phyloP scores from a whole-genome alignment of 163 green algal genomes.

The Scenedesmus sp. region DNA sequence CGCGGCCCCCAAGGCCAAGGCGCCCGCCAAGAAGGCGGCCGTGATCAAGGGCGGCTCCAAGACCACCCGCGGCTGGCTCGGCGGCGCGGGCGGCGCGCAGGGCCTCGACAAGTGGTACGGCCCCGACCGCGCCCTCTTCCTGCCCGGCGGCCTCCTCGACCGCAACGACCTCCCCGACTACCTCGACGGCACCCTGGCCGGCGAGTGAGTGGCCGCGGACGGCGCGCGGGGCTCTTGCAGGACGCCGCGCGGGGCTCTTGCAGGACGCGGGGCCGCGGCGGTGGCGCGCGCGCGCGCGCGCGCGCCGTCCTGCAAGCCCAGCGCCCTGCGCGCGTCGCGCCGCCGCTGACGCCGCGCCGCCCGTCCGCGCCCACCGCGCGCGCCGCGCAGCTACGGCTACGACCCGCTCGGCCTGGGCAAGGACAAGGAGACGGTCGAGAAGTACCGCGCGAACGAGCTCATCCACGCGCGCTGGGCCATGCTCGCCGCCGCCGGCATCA shows the following conservation, averaged over 20 bases:
- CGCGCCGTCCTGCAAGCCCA: background rate
- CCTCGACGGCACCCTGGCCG: constrained; percentile 89
- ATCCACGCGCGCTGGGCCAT: constrained; percentile 96
- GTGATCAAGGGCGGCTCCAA: constrained; percentile 40
- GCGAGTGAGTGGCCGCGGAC: constrained; percentile 92
- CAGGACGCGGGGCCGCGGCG: background rate
- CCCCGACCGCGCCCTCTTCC: constrained; percentile 83
- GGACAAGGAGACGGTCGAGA: constrained; percentile 80
- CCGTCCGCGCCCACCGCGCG: too few species aligned
- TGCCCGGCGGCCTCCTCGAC: constrained; percentile 89
- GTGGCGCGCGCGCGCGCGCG: background rate
- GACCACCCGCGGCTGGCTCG: constrained; percentile 79
- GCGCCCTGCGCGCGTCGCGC: too few species aligned
- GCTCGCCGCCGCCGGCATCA: constrained; percentile 92
- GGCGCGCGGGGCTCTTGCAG: too few species aligned
- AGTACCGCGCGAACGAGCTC: constrained; percentile 93
- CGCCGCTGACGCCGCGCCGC: too few species aligned
- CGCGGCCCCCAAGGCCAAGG: constrained; percentile 41
- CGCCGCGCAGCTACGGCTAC: constrained; percentile 87
- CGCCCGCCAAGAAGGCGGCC: constrained; percentile 57
- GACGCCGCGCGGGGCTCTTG: too few species aligned
- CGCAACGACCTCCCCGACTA: constrained; percentile 84
- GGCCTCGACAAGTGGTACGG: constrained; percentile 92
- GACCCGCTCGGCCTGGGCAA: constrained; percentile 94
- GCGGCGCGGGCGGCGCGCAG: constrained; percentile 58